These are phyloP conservation scores for Pestalotiopsis sp. DNA, from an alignment of 2,329 filamentous ascomycete species.

Conservation along the genomic window DNA sequence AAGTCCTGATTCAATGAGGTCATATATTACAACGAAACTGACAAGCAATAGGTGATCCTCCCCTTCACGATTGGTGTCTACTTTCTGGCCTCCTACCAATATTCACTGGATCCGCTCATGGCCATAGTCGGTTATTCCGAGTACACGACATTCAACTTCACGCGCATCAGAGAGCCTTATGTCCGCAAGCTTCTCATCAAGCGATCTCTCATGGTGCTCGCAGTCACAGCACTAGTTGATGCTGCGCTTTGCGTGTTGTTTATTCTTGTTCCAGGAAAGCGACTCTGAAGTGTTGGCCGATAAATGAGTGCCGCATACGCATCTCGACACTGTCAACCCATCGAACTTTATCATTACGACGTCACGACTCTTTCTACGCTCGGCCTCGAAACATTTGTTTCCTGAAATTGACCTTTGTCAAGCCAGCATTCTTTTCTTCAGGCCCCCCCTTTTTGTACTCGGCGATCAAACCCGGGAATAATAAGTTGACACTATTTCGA, in stretches of 20 bases:
- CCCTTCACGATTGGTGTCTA: conserved; percentile 94
- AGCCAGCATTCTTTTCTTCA: not conserved
- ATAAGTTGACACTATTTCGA: not conserved
- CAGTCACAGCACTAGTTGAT: conserved; percentile 75
- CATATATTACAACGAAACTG: conserved; percentile 16
- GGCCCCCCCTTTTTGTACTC: not conserved
- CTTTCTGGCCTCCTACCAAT: conserved; percentile 88
- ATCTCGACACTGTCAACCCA: not conserved
- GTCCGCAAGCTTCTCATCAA: conserved; percentile 84
- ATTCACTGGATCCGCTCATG: conserved; percentile 90
- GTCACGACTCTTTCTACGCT: not conserved
- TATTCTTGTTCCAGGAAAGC: conserved; percentile 90
- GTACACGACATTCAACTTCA: conserved; percentile 94
- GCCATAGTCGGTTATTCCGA: conserved; percentile 90
- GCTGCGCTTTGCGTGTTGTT: conserved; percentile 87
- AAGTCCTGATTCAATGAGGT: conserved; percentile 40
- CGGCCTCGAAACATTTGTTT: not conserved
- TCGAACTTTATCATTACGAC: not conserved
- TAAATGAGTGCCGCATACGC: not conserved
- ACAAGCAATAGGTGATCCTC: conserved; percentile 62
- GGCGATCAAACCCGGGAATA: not conserved
- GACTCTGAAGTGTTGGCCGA: conserved; percentile 54
- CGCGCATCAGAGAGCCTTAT: conserved; percentile 85
- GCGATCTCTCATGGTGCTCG: conserved; percentile 79
- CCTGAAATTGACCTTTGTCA: not conserved